Evolutionary conservation across 2,329 filamentous ascomycete species (phyloP).

Genomic region (Aspergillus sp.): DNA sequence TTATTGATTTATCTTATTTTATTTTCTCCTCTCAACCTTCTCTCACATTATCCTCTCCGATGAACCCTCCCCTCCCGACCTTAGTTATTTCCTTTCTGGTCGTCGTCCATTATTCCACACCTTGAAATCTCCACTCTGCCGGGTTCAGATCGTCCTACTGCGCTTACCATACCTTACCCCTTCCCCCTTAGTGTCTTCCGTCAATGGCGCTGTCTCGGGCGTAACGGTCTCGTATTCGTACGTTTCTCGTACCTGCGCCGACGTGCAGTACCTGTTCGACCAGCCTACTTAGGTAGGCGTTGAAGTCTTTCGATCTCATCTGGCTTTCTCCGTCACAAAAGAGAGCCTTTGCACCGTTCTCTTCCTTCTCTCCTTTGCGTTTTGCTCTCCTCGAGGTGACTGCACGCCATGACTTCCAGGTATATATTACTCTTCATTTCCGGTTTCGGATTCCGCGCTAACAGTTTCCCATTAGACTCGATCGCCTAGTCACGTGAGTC

Average conservation of each 20-base stretch:
- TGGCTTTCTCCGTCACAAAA: no score
- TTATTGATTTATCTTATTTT: not conserved
- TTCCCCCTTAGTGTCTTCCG: not conserved
- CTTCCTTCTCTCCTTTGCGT: not conserved
- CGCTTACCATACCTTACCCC: not conserved
- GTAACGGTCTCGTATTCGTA: conserved; percentile 20
- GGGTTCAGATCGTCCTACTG: not conserved
- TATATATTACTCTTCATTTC: conserved; percentile 30
- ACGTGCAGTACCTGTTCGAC: not conserved
- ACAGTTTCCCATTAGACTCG: conserved; percentile 58
- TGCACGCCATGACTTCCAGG: conserved; percentile 43
- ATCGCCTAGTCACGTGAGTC: conserved; percentile 83
- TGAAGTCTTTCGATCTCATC: no score
- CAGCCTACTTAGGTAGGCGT: no score
- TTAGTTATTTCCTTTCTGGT: not conserved
- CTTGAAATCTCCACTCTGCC: not conserved
- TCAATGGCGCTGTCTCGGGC: conserved; percentile 22
- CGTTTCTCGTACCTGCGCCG: conserved; percentile 10
- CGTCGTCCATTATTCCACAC: not conserved
- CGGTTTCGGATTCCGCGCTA: conserved; percentile 26
- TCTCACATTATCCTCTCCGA: conserved; percentile 10
- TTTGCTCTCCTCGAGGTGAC: conserved; percentile 10
- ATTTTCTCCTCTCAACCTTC: not conserved
- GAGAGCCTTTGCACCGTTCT: not conserved
- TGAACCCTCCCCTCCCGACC: conserved; percentile 9